A percentile compares a stretch with the other conserved stretches of the same genome.
These are phyloP conservation scores for Pyrus betulifolia DNA, from an alignment of 306 rosid species.

Conservation along the genomic window DNA sequence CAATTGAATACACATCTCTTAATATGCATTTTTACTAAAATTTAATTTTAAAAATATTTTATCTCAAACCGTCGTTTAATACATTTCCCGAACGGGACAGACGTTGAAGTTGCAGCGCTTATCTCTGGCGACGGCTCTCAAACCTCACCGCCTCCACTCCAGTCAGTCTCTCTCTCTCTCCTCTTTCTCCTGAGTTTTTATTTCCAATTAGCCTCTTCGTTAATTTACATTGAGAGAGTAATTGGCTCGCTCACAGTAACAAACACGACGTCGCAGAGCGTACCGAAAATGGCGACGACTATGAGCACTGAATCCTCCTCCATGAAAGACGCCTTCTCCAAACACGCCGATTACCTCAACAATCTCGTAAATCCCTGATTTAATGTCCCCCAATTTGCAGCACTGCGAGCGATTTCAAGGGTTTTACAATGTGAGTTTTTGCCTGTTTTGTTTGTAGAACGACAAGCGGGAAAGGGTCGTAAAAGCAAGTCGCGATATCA, in stretches of 20 bases:
- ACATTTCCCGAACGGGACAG: neutral
- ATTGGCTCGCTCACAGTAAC: conserved; percentile 22
- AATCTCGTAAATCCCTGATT: conserved; percentile 39
- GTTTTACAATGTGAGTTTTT: neutral
- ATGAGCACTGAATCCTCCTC: conserved; percentile 47
- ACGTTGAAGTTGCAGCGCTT: conserved; percentile 27
- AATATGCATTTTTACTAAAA: too few species aligned
- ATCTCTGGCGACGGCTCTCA: conserved; percentile 41
- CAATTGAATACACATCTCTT: too few species aligned
- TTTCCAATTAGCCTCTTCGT: neutral
- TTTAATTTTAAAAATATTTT: too few species aligned
- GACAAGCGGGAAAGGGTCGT: conserved; percentile 91
- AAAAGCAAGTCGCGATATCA: conserved; percentile 89
- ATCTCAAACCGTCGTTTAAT: too few species aligned
- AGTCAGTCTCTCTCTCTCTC: conserved; percentile 14
- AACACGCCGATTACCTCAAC: conserved; percentile 62
- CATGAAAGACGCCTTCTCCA: conserved; percentile 58
- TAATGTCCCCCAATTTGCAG: neutral
- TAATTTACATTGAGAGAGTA: neutral
- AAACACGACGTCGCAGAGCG: conserved; percentile 35
- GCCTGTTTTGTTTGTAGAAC: conserved; percentile 32
- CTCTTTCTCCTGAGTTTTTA: neutral
- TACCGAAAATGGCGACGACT: conserved; percentile 51
- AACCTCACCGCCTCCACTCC: conserved; percentile 45
- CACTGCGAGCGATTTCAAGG: neutral